Evolutionary conservation across 371 early-diverging fungal species (phyloP), one percentile per base, ranked within the genome.

Genomic region (Mucor mucedo): DNA sequence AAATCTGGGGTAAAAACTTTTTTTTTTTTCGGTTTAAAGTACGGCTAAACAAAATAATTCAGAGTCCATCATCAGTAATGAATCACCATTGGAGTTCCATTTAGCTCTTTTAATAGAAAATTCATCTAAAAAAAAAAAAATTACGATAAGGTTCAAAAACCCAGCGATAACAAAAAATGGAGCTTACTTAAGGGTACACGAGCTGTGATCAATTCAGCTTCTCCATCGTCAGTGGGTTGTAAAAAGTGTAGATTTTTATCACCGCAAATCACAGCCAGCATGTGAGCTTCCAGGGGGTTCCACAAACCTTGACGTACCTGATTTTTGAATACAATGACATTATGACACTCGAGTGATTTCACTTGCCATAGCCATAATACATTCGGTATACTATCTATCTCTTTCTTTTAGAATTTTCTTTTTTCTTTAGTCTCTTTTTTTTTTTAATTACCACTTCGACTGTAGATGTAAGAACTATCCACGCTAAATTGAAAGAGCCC

Each of bases 301-400:
- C 90, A 91, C 5, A 58, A 21, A 1, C 79, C 70, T 21, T 73
- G 68, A 38, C 70, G 72, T 21, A 91, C 76, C 0, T 85, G 73
- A 4, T 69, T 45, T 40, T 66, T 40, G 58, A 89, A 89, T 35
- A 71, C 62, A 6, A 91, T 63, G 11, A 87, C 61, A 21, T 77
- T 74, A 8, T 71, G 52, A 57, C 82, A 80, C 3, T 58, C 55
- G 27, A 88, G 57, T 0, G 66, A 57, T 6, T 60, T 55, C 10
- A 87, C 49, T 64, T 85, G 76, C 89, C 89, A 89, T 14, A 90
- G 72, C 87, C 89, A 91, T 10, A 88, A 75, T 1, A 72, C 66
- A 41, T 67, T 83, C 2, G 91, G 89, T 81, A 86, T 88, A 58
- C 73, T 78, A 65, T 91, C 94, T 50, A 50, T 8, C 21, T 21